Conservation (phyloP, 371 early-diverging fungal genomes). For the Rhizopus delemar region DNA sequence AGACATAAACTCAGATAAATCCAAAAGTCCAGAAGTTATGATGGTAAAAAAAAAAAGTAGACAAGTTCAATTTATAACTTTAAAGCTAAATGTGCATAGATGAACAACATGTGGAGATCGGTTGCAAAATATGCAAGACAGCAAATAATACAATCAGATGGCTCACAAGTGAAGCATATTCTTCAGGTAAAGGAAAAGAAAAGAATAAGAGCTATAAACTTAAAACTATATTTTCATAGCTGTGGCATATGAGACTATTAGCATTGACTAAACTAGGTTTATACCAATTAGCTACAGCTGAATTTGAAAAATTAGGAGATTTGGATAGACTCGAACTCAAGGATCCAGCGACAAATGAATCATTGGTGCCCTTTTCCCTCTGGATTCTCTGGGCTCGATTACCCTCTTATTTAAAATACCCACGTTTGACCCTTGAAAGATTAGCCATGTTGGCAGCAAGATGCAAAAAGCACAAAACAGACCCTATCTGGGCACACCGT, state of each 20-base stretch:
- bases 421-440: conserved; percentile 51
- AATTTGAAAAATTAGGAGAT: conserved; percentile 62
- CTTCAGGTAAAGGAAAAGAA: conserved; percentile 25
- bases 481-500: conserved; percentile 42
- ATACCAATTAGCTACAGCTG: conserved; percentile 62
- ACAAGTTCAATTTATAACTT: not conserved
- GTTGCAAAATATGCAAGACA: conserved; percentile 60
- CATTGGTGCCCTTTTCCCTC: conserved; percentile 60
- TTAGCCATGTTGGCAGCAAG: conserved; percentile 52
- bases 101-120: conserved; percentile 62
- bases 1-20: conserved; percentile 39
- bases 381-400: conserved; percentile 54
- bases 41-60: conserved; percentile 16
- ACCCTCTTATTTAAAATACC: conserved; percentile 54
- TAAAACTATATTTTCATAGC: conserved; percentile 19
- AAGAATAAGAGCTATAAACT: not conserved
- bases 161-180: conserved; percentile 33
- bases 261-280: conserved; percentile 56
- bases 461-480: conserved; percentile 46
- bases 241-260: conserved; percentile 60
- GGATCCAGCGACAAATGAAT: conserved; percentile 33
- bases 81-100: conserved; percentile 22
- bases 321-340: conserved; percentile 46
- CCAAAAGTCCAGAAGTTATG: conserved; percentile 37
- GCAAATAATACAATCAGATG: conserved; percentile 50